Evolutionary conservation across 805 yeast species (phyloP).

Genomic region (Wickerhamiella occidentalis): DNA sequence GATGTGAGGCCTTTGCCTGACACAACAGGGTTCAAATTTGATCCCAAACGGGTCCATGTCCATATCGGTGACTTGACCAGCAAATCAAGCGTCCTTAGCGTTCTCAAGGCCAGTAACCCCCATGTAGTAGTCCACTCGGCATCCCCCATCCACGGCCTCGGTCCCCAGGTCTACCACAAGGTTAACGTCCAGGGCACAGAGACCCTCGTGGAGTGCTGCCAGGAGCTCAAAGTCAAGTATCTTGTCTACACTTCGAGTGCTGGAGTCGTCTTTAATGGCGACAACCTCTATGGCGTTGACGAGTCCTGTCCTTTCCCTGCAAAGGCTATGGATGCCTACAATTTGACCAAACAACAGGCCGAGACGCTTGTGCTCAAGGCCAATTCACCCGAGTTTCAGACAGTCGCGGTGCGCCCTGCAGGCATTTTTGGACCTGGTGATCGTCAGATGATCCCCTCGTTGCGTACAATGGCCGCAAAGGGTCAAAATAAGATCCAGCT

Average conservation of each 20-base stretch:
- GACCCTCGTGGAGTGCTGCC: slow-evolving; percentile 55
- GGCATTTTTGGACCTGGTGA: slow-evolving; percentile 99
- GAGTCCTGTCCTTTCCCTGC: slow-evolving; percentile 90
- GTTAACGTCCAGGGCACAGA: slow-evolving; percentile 87
- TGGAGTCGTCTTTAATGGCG: slow-evolving; percentile 95
- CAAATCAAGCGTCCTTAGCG: slow-evolving; percentile 49
- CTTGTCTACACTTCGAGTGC: slow-evolving; percentile 94
- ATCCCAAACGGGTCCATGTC: slow-evolving; percentile 41
- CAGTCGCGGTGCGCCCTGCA: slow-evolving; percentile 89
- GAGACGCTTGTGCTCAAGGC: slow-evolving; percentile 71
- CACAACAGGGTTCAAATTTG: slow-evolving; percentile 56
- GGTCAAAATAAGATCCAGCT: slow-evolving; percentile 89
- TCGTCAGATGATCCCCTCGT: slow-evolving; percentile 88
- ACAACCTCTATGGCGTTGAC: slow-evolving; percentile 79
- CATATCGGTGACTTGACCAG: slow-evolving; percentile 80
- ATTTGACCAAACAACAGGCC: slow-evolving; percentile 86
- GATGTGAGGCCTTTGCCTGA: slow-evolving; percentile 88
- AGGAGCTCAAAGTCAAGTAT: slow-evolving; percentile 40
- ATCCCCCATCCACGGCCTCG: slow-evolving; percentile 85
- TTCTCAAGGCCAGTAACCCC: slow-evolving; percentile 48
- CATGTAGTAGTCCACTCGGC: slow-evolving; percentile 87
- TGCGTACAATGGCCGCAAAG: slow-evolving; percentile 64
- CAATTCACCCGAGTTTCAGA: slow-evolving; percentile 49
- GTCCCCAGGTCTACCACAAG: slow-evolving; percentile 69
- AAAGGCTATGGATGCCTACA: slow-evolving; percentile 91